These are phyloP conservation scores for Lipomyces yamadae DNA, from an alignment of 805 yeast genomes.

Conservation along the genomic window DNA sequence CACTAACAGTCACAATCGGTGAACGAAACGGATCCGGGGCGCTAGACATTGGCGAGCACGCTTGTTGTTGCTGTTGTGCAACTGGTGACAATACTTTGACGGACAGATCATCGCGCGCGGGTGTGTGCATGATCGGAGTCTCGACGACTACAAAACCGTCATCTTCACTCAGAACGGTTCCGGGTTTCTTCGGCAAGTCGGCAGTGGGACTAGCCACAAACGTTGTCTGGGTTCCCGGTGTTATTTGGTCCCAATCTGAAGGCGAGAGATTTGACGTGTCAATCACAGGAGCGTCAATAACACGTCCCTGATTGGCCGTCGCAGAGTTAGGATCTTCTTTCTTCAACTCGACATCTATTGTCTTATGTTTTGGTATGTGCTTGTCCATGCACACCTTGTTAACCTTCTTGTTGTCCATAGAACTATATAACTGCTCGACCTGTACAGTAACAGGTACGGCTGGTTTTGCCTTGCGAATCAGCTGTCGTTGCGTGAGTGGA, in stretches of 20 bases:
- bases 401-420: neutral
- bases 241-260: neutral
- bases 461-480: neutral
- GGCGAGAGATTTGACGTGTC: neutral
- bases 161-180: constrained; percentile 10
- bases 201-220: neutral
- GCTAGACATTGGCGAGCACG: neutral
- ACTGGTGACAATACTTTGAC: neutral
- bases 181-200: neutral
- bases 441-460: neutral
- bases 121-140: constrained; percentile 1
- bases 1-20: neutral
- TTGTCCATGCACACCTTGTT: neutral
- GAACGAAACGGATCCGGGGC: neutral
- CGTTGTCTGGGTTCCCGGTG: constrained; percentile 1
- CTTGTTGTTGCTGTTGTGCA: neutral
- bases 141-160: constrained; percentile 7
- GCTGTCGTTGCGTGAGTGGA: neutral
- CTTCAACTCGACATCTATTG: neutral
- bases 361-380: neutral
- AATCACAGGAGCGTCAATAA: neutral
- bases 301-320: neutral
- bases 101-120: neutral
- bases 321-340: neutral
- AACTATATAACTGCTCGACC: neutral